These are phyloP conservation scores for Termitomyces sp. DNA, from an alignment of 768 basidiomycete genomes.

Conservation along the genomic window DNA sequence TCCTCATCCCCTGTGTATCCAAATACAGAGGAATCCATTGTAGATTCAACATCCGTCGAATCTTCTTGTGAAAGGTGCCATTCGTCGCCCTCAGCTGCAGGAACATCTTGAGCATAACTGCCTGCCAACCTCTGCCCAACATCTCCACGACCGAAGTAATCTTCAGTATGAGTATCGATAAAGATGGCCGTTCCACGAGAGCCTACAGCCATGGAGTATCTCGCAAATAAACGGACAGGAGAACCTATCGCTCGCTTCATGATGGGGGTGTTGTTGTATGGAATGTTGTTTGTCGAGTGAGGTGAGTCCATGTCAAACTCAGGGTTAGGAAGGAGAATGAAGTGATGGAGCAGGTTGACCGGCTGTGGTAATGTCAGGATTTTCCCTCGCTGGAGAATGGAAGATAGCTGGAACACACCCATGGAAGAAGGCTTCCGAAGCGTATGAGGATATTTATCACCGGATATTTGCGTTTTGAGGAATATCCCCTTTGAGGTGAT, in stretches of 20 bases:
- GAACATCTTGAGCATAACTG: constrained; percentile 10
- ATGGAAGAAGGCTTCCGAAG: constrained; percentile 54
- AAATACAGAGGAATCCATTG: constrained; percentile 37
- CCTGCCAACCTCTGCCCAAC: constrained; percentile 59
- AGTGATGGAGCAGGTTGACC: constrained; percentile 64
- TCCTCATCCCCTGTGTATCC: constrained; percentile 36
- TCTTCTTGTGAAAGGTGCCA: constrained; percentile 9
- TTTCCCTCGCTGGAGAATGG: not conserved
- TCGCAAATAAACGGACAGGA: constrained; percentile 52
- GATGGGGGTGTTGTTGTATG: constrained; percentile 36
- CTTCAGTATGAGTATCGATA: constrained; percentile 59
- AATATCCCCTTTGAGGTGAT: constrained; percentile 22
- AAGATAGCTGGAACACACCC: constrained; percentile 26
- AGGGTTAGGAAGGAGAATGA: constrained; percentile 40
- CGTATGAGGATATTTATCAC: constrained; percentile 52
- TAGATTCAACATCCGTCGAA: constrained; percentile 22
- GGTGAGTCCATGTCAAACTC: constrained; percentile 21
- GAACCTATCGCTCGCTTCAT: constrained; percentile 38
- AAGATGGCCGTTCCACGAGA: constrained; percentile 58
- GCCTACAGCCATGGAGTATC: constrained; percentile 49
- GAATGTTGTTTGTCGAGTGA: constrained; percentile 31
- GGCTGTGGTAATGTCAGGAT: constrained; percentile 29
- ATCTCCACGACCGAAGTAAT: constrained; percentile 35
- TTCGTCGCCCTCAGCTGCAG: constrained; percentile 16
- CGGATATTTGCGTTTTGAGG: constrained; percentile 11